These are phyloP conservation scores for Paracamarosporium sp. DNA, from an alignment of 2,329 filamentous ascomycete species.

Conservation along the genomic window DNA sequence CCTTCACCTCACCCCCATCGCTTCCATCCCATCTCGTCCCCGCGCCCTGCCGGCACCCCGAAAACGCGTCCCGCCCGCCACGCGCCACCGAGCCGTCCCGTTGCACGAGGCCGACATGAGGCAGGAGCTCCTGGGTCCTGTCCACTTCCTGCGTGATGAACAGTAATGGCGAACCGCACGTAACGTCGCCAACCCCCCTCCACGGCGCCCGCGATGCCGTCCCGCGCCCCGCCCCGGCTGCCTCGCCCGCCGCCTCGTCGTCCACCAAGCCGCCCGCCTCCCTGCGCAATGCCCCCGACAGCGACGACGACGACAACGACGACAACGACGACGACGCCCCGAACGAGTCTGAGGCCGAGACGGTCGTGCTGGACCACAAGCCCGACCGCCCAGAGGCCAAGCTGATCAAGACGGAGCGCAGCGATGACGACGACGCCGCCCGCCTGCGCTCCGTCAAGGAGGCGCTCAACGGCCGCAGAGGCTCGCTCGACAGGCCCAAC, in stretches of 20 bases:
- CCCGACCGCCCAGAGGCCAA: slow-evolving; percentile 49
- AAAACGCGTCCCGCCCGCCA: slow-evolving; percentile 4
- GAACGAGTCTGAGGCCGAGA: slow-evolving; percentile 59
- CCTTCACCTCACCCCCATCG: slow-evolving; percentile 7
- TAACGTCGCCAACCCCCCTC: slow-evolving; percentile 31
- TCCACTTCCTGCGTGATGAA: slow-evolving; percentile 47
- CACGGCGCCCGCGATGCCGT: slow-evolving; percentile 20
- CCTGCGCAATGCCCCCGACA: slow-evolving; percentile 31
- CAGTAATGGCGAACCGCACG: slow-evolving; percentile 45
- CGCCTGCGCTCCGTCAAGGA: slow-evolving; percentile 37
- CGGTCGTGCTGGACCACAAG: slow-evolving; percentile 52
- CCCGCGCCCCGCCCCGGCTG: slow-evolving; percentile 20
- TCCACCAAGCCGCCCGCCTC: slow-evolving; percentile 2
- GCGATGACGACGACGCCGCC: slow-evolving; percentile 36
- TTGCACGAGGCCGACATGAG: slow-evolving; percentile 43
- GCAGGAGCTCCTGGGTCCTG: slow-evolving; percentile 47
- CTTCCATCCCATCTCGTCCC: slow-evolving; percentile 1
- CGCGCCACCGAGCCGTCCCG: slow-evolving; percentile 23
- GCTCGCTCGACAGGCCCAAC: slow-evolving; percentile 36
- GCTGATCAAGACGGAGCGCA: slow-evolving; percentile 49
- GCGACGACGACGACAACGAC: slow-evolving; percentile 35
- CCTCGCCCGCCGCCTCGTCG: slow-evolving; percentile 27
- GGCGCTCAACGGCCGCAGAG: slow-evolving; percentile 32
- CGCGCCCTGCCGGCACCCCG: not conserved
- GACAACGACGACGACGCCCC: slow-evolving; percentile 41